Percentiles rank a stretch among this genome's conserved stretches.
Conservation (phyloP, 192 early-diverging fungal genomes). For the Mortierella antarctica region DNA sequence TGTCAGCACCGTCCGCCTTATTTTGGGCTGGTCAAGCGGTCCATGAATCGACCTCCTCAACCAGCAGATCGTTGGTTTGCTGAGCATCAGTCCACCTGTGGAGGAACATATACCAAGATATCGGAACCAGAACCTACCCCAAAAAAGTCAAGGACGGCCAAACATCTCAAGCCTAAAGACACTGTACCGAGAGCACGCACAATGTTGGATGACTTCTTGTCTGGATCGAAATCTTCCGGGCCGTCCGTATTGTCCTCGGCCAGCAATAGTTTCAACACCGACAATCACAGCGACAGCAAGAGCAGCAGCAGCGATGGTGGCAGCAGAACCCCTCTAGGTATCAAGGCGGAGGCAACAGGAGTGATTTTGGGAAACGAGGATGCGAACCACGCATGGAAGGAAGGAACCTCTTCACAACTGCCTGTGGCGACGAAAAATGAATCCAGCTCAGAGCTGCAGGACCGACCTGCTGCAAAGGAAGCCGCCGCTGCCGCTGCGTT, state of each 20-base stretch:
- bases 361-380: no score
- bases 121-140: conserved; percentile 58
- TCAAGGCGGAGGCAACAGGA: no score
- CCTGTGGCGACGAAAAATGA: no score
- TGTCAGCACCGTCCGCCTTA: conserved; percentile 67
- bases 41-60: conserved; percentile 77
- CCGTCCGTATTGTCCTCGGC: neutral
- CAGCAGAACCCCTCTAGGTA: no score
- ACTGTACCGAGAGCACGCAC: conserved; percentile 10
- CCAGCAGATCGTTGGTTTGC: conserved; percentile 73
- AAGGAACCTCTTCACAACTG: neutral
- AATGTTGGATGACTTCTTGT: conserved; percentile 28
- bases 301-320: neutral
- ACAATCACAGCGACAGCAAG: neutral
- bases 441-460: no score
- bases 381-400: neutral
- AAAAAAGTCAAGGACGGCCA: conserved; percentile 23
- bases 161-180: neutral
- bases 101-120: conserved; percentile 73
- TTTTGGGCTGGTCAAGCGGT: conserved; percentile 66
- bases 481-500: conserved; percentile 31
- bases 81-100: conserved; percentile 69
- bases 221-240: neutral
- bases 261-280: neutral
- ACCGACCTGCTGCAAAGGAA: conserved; percentile 11